Evolutionary conservation across 108 stramenopile species (phyloP), one percentile per base, ranked within the genome.

Genomic region (Fragilaria crotonensis): DNA sequence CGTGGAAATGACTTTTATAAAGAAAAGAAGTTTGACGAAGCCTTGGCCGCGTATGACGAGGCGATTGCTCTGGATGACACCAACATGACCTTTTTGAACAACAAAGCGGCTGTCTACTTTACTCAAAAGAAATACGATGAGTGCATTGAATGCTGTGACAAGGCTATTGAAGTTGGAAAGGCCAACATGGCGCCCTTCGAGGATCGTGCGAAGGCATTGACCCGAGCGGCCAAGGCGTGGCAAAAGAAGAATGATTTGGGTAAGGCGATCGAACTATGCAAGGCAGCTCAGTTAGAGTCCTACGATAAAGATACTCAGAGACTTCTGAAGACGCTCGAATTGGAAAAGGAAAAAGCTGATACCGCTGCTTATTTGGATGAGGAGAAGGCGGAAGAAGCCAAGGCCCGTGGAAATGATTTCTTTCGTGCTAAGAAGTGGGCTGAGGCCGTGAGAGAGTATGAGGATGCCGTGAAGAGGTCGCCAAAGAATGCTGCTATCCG

Each of bases 81-180:
- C 32, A 93, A 96, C 83, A 96, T 98, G 96, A 87, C 92, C 0
- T 98, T 87, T 69, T 33, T 83, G 30, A 84, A 65, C 50, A 99
- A 99, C 80, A 97, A 97, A 74, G 95, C 97, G 19, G 95, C 99
- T 22, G 97, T 98, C 19, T 91, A 81, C 74, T 94, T 97, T 65
- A 94, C 94, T 11, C 67, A 69, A 56, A 95, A 95, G 62, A 76
- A 98, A 53, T 96, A 77, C 54, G 95, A 97, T 58, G 76, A 78
- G 49, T 88, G 89, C 70, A 81, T 96, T 52, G 68, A 65, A 23
- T 58, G 71, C 51, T 98, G 98, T 77, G 33, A 77, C 36, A 73
- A 96, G 70, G 96, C 95, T 18, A 75, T 97, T 30, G 83, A 86
- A 56, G 82, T 96, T 45, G 98, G 96, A 25, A 88, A 97, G 49